Conservation (phyloP, 2,329 filamentous ascomycete genomes). For the Cryphonectria japonica region DNA sequence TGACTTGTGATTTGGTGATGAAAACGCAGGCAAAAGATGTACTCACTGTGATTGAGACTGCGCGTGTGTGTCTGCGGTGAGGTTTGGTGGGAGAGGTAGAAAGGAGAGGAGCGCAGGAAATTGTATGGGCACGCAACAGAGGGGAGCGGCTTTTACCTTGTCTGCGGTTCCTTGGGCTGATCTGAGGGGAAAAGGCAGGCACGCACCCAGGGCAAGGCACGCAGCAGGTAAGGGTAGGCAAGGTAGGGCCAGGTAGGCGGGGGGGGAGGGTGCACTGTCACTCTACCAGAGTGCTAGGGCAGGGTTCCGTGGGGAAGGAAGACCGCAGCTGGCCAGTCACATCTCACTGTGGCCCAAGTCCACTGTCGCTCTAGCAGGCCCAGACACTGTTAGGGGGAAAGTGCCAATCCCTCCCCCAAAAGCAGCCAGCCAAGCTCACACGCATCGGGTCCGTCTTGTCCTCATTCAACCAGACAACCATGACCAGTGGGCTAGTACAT, state of each 20-base stretch:
- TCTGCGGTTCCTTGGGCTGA: slow-evolving; percentile 64
- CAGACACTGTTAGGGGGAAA: slow-evolving; percentile 16
- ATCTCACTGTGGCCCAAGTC: slow-evolving; percentile 13
- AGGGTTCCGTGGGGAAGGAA: slow-evolving; percentile 19
- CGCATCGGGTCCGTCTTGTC: background rate
- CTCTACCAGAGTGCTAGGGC: slow-evolving; percentile 16
- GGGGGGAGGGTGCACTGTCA: slow-evolving; percentile 5
- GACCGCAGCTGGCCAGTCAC: slow-evolving; percentile 15
- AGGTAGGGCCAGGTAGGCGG: background rate
- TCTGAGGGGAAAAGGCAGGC: slow-evolving; percentile 40
- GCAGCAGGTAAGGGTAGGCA: slow-evolving; percentile 11
- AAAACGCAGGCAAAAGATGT: slow-evolving; percentile 27
- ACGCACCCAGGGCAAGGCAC: slow-evolving; percentile 26
- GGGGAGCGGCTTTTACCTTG: slow-evolving; percentile 64
- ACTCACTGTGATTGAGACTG: slow-evolving; percentile 42
- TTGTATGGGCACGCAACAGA: slow-evolving; percentile 58
- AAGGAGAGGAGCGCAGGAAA: slow-evolving; percentile 56
- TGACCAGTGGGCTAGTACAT: background rate
- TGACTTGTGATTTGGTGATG: slow-evolving; percentile 45
- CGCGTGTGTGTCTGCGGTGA: slow-evolving; percentile 53
- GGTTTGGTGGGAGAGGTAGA: slow-evolving; percentile 62
- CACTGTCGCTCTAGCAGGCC: slow-evolving; percentile 18
- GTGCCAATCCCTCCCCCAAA: slow-evolving; percentile 5
- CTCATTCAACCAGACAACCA: background rate
- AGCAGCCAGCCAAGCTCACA: background rate